phyloP scores from a whole-genome alignment of 2,329 filamentous ascomycete species.

The Colletotrichum shisoi region DNA sequence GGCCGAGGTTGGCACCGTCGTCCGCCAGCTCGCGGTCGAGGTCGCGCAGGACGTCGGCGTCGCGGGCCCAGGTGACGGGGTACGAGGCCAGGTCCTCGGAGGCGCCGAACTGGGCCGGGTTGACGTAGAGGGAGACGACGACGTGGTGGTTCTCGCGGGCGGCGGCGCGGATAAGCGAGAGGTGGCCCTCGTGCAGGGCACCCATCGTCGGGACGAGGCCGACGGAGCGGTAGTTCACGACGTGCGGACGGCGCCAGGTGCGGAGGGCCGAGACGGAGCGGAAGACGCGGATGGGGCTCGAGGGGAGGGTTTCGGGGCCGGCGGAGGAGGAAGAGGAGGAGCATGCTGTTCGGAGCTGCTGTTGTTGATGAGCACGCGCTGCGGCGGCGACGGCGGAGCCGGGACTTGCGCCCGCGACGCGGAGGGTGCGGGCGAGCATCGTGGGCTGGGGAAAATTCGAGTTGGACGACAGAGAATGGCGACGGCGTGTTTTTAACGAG shows the following conservation, averaged over 20 bases:
- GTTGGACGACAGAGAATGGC: not conserved
- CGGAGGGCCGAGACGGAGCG: conserved; percentile 77
- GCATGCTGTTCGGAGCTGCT: conserved; percentile 40
- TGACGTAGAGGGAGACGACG: conserved; percentile 92
- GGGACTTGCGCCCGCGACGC: conserved; percentile 32
- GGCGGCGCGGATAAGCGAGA: conserved; percentile 84
- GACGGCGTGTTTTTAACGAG: conserved; percentile 23
- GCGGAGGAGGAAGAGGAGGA: conserved; percentile 41
- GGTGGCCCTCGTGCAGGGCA: conserved; percentile 89
- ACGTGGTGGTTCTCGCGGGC: conserved; percentile 85
- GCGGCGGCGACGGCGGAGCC: not conserved
- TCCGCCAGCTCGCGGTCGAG: conserved; percentile 78
- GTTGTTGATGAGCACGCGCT: conserved; percentile 21
- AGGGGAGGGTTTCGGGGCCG: conserved; percentile 59
- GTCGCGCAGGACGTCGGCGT: conserved; percentile 70
- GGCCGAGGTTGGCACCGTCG: conserved; percentile 67
- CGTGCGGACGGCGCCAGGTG: conserved; percentile 71
- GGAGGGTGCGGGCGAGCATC: conserved; percentile 38
- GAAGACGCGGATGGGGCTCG: conserved; percentile 73
- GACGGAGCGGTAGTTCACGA: conserved; percentile 73
- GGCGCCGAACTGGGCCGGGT: conserved; percentile 93
- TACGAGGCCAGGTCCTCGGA: conserved; percentile 89
- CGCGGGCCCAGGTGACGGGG: conserved; percentile 85
- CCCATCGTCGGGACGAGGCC: conserved; percentile 97
- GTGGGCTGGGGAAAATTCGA: not conserved